Evolutionary conservation across 768 basidiomycete genomes (phyloP), one percentile per base, ranked within the genome.

Genomic region (Podaxis sp.): DNA sequence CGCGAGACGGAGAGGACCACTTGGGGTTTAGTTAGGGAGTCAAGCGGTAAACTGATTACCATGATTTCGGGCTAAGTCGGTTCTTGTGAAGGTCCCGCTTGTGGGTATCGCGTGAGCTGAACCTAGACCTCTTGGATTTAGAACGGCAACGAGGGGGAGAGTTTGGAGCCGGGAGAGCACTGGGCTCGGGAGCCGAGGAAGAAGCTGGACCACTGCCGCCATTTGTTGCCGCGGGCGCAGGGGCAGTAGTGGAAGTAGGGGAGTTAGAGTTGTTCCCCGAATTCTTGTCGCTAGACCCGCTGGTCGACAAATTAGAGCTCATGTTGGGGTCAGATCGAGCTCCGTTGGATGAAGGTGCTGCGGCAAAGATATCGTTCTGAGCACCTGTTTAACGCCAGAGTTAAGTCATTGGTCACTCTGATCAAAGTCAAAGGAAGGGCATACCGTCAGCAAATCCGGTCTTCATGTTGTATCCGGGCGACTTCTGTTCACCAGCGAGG

Each of bases 391-490:
- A 3, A 55, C 15, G 17, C 13, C 22, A 62, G 41, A 3, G n/a
- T 27, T 36, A 50, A 22, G 55, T 56, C 19, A 46, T 46, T 19
- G 15, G 7, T 11, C 37, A 3, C 37, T 41, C 36, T 38, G 8
- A 24, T 15, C 22, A 27, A 29, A 25, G n/a, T 29, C 27, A 63
- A 58, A 9, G 25, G 37, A 17, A 19, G 15, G 6, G 72, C 76
- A 62, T 57, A 81, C 83, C 82, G 64, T 82, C 77, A 0, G 68
- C 17, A 63, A 82, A 85, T 2, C 83, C 83, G 33, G 75, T 72
- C 66, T 82, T 83, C 43, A 62, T 61, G 63, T 84, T 85, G 65
- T 85, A 85, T 8, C 73, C 79, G 0, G 83, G 84, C 22, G 76
- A 77, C 71, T 79, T 82, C n/a, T 63, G 68, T 1, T 68, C 57